Conservation (phyloP, 106 monocot species). For the Dendrobium huoshanense region DNA sequence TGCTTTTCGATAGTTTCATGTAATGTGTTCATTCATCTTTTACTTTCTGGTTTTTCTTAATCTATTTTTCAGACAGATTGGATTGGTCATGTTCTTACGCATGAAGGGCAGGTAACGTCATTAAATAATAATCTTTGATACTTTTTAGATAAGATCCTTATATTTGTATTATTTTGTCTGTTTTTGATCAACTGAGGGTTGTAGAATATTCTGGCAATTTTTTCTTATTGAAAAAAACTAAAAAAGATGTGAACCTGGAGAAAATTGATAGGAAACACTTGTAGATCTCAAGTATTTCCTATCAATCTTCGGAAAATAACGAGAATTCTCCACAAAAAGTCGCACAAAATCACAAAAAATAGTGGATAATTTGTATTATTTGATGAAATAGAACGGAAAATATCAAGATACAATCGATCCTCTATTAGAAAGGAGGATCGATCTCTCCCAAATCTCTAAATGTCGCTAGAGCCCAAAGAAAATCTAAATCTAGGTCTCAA, state of each 20-base stretch:
- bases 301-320: too few relatives aligned
- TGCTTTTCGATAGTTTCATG: background rate
- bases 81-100: conserved; percentile 70
- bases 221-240: background rate
- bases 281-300: too few relatives aligned
- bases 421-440: too few relatives aligned
- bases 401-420: too few relatives aligned
- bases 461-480: too few relatives aligned
- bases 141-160: background rate
- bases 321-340: too few relatives aligned
- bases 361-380: too few relatives aligned
- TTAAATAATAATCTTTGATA: background rate
- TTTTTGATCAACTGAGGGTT: background rate
- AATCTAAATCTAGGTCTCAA: too few relatives aligned
- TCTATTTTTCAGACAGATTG: conserved; percentile 60
- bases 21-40: background rate
- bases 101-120: conserved; percentile 61
- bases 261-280: background rate
- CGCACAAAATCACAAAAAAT: too few relatives aligned
- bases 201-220: background rate
- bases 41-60: conserved; percentile 43
- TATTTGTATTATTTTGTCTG: background rate
- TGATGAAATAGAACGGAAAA: too few relatives aligned
- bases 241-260: background rate
- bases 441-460: too few relatives aligned